Evolutionary conservation across 495 filamentous ascomycete genomes (phyloP).

Genomic region (Penicillium riverlandense): DNA sequence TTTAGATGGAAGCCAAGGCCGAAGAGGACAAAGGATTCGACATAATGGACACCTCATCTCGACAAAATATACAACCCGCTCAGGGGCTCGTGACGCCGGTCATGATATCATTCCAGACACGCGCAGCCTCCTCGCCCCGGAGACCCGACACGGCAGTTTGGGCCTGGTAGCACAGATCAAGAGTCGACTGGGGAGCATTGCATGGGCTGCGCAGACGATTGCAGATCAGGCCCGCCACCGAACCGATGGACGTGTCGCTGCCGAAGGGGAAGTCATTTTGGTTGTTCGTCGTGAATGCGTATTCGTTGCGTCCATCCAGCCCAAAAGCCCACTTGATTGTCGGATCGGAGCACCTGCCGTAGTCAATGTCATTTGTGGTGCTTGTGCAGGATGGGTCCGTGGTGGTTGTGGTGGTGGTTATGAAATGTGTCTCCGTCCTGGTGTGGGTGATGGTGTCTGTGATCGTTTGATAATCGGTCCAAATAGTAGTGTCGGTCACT

Average conservation of each 20-base stretch:
- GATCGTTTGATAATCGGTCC: background rate
- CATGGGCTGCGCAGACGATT: slow-evolving; percentile 44
- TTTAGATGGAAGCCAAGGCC: no score
- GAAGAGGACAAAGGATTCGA: no score
- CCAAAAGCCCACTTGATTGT: slow-evolving; percentile 48
- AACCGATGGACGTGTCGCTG: slow-evolving; percentile 46
- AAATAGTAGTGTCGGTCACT: no score
- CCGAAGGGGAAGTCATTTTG: slow-evolving; percentile 50
- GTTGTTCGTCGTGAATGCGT: slow-evolving; percentile 44
- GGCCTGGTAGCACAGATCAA: slow-evolving; percentile 40
- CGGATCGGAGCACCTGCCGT: slow-evolving; percentile 44
- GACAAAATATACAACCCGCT: no score
- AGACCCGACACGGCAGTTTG: slow-evolving; percentile 27
- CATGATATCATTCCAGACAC: slow-evolving; percentile 45
- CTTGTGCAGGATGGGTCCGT: background rate
- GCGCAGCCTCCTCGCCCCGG: slow-evolving; percentile 48
- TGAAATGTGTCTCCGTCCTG: background rate
- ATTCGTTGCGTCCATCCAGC: slow-evolving; percentile 45
- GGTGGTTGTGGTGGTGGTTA: slow-evolving; percentile 4
- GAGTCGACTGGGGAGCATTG: slow-evolving; percentile 37
- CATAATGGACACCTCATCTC: no score
- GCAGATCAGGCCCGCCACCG: slow-evolving; percentile 52
- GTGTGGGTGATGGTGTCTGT: slow-evolving; percentile 5
- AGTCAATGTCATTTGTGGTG: no score
- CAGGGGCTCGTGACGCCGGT: background rate